Percentiles rank a stretch among this genome's conserved stretches.
Evolutionary conservation across 192 early-diverging fungal genomes (phyloP).

Genomic region (Tieghemiomyces parasiticus): DNA sequence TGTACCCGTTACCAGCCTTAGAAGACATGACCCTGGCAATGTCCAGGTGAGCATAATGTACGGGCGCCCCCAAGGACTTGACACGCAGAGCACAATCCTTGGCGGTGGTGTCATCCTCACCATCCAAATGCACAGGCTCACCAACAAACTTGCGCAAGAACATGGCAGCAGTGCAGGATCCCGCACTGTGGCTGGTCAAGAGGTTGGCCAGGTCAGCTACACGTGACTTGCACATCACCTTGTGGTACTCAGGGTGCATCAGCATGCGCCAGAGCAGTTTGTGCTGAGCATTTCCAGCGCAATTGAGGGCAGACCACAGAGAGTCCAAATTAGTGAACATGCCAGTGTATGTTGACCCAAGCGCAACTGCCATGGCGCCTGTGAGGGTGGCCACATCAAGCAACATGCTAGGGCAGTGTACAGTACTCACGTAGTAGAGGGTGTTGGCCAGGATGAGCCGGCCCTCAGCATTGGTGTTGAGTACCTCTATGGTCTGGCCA

Average conservation of each 20-base stretch:
- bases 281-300: constrained; percentile 42
- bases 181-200: constrained; percentile 51
- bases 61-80: constrained; percentile 11
- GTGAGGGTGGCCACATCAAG: constrained; percentile 90
- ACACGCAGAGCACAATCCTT: constrained; percentile 24
- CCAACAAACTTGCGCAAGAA: constrained; percentile 80
- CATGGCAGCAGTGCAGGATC: constrained; percentile 75
- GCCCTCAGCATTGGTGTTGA: constrained; percentile 85
- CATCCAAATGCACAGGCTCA: constrained; percentile 12
- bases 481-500: constrained; percentile 74
- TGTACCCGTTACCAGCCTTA: constrained; percentile 36
- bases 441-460: constrained; percentile 82
- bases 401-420: constrained; percentile 45
- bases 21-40: constrained; percentile 84
- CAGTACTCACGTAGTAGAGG: constrained; percentile 62
- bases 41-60: constrained; percentile 50
- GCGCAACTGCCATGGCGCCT: constrained; percentile 84
- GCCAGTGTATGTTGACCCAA: constrained; percentile 72
- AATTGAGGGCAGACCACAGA: constrained; percentile 53
- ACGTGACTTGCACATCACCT: constrained; percentile 54
- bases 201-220: constrained; percentile 85
- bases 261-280: constrained; percentile 95
- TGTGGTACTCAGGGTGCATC: constrained; percentile 51
- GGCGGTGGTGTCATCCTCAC: constrained; percentile 21
- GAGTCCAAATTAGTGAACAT: constrained; percentile 66